These are phyloP conservation scores for Mesotaenium endlicherianum DNA, from an alignment of 139 green algal species.

Conservation along the genomic window DNA sequence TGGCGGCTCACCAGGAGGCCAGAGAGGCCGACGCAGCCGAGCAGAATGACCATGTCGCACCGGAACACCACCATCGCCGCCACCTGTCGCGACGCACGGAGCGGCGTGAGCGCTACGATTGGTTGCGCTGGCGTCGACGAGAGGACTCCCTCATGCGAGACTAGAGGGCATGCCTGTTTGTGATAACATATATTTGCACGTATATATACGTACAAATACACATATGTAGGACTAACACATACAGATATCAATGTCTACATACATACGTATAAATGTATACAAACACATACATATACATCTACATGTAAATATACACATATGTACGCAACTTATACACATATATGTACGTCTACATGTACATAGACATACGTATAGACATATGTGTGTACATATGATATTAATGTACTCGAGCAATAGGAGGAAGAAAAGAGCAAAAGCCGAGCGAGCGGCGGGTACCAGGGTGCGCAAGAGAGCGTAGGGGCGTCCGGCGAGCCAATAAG, in stretches of 20 bases:
- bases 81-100: conserved; percentile 47
- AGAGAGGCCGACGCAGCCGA: conserved; percentile 63
- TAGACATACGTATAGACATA: no score
- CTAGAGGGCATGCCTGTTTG: not conserved
- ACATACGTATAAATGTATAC: no score
- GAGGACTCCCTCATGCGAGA: no score
- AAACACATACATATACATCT: no score
- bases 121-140: not conserved
- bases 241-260: not conserved
- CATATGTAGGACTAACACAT: not conserved
- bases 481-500: conserved; percentile 40
- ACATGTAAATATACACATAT: not conserved
- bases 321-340: not conserved
- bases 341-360: not conserved
- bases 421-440: no score
- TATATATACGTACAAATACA: not conserved
- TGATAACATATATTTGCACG: not conserved
- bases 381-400: no score
- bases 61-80: conserved; percentile 64
- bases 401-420: no score
- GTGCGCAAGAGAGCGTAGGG: not conserved
- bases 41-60: conserved; percentile 74
- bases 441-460: no score
- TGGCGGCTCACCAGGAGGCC: conserved; percentile 60
- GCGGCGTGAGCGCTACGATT: not conserved